Percentiles rank a stretch among this genome's conserved stretches.
Evolutionary conservation across 495 filamentous ascomycete species (phyloP).

Genomic region (Xylaria longipes): DNA sequence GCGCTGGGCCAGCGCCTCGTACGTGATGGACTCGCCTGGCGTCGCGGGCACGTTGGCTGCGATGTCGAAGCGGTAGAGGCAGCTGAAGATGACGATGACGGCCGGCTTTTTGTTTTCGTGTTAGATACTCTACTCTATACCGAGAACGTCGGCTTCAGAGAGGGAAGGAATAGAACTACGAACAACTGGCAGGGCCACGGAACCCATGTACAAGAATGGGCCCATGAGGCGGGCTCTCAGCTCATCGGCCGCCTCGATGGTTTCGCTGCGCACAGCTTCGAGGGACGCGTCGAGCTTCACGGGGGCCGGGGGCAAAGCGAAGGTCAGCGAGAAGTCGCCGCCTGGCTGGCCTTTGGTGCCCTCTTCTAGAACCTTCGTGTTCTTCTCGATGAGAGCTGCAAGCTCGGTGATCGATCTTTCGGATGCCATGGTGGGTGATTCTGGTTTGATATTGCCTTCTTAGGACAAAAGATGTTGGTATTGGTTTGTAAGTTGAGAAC

Average conservation of each 20-base stretch:
- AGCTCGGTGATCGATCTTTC: constrained; percentile 37
- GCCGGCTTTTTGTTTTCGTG: constrained; percentile 17
- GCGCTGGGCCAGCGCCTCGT: constrained; percentile 41
- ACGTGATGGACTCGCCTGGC: constrained; percentile 35
- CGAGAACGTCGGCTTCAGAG: neutral
- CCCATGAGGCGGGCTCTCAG: constrained; percentile 31
- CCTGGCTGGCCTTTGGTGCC: constrained; percentile 30
- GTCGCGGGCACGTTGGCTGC: constrained; percentile 29
- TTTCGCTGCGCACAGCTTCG: constrained; percentile 27
- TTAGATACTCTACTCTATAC: neutral
- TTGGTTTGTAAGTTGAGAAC: neutral
- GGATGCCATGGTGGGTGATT: constrained; percentile 23
- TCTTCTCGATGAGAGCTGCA: constrained; percentile 31
- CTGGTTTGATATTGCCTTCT: neutral
- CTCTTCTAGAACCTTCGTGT: constrained; percentile 28
- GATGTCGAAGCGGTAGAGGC: constrained; percentile 32
- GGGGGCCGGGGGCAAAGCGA: constrained; percentile 25
- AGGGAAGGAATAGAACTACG: neutral
- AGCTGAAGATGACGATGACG: constrained; percentile 25
- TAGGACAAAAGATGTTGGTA: neutral
- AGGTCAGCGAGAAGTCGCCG: constrained; percentile 32
- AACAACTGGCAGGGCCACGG: constrained; percentile 26
- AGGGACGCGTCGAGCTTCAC: constrained; percentile 22
- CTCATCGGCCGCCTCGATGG: constrained; percentile 35
- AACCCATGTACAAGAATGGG: constrained; percentile 30